Evolutionary conservation across 768 basidiomycete species (phyloP).

Genomic region (Kwoniella mangroviensis): DNA sequence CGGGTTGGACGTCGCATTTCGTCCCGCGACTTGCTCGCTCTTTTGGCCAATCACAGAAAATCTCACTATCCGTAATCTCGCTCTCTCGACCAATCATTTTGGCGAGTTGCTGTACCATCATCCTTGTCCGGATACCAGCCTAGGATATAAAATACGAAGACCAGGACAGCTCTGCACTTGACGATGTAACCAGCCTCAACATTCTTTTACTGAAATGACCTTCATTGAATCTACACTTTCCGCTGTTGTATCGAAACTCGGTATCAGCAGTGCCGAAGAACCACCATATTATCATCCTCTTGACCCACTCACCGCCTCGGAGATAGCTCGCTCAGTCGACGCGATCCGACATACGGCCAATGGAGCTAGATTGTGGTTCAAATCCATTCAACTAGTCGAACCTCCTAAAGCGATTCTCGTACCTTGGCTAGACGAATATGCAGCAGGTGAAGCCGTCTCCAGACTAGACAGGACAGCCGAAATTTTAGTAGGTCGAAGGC

Average conservation of each 20-base stretch:
- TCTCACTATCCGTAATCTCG: not conserved
- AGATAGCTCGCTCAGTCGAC: slow-evolving; percentile 3
- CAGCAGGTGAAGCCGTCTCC: not conserved
- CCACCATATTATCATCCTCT: slow-evolving; percentile 10
- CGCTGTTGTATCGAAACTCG: not conserved
- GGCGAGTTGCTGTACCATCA: not conserved
- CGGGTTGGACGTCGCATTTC: not conserved
- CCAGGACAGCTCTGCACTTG: too few species aligned
- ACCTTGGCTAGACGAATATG: slow-evolving; percentile 7
- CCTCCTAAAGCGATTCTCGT: slow-evolving; percentile 19
- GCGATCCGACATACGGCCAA: not conserved
- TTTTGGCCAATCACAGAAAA: not conserved
- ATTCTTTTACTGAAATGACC: not conserved
- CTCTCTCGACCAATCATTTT: slow-evolving; percentile 1
- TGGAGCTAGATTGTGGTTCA: slow-evolving; percentile 11
- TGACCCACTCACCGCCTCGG: slow-evolving; percentile 10
- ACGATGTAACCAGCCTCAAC: too few species aligned
- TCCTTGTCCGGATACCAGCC: not conserved
- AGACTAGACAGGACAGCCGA: slow-evolving; percentile 6
- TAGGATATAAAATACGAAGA: not conserved
- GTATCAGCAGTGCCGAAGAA: not conserved
- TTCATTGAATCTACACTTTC: not conserved
- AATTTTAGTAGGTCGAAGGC: not conserved
- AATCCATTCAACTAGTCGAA: slow-evolving; percentile 7
- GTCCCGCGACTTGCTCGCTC: slow-evolving; percentile 4